These are phyloP conservation scores for Aspergillus leporis DNA, from an alignment of 495 filamentous ascomycete species.

Conservation along the genomic window DNA sequence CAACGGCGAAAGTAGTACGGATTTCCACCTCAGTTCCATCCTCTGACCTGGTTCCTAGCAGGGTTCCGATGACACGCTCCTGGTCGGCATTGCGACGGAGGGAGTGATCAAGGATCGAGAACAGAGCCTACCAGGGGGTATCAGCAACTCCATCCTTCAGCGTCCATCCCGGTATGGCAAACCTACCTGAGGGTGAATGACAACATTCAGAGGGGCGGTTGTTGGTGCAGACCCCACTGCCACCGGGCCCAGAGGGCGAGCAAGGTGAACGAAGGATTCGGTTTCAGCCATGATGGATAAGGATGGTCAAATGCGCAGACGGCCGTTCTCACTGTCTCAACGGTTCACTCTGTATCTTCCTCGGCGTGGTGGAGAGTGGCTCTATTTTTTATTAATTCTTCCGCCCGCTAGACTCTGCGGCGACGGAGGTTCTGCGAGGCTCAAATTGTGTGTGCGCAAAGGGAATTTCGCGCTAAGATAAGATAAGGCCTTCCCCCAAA, in stretches of 20 bases:
- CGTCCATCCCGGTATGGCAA: conserved; percentile 3
- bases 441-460: conserved; percentile 50
- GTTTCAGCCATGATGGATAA: conserved; percentile 73
- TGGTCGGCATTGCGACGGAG: conserved; percentile 85
- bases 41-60: conserved; percentile 88
- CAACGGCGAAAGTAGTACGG: conserved; percentile 92
- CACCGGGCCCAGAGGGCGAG: conserved; percentile 83
- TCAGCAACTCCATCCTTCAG: conserved; percentile 6
- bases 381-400: conserved; percentile 27
- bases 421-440: conserved; percentile 29
- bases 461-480: conserved; percentile 59
- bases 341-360: conserved; percentile 15
- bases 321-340: conserved; percentile 14
- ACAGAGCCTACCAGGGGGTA: conserved; percentile 65
- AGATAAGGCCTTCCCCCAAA: conserved; percentile 41
- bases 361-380: conserved; percentile 25
- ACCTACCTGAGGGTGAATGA: conserved; percentile 91
- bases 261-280: conserved; percentile 89
- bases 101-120: conserved; percentile 97
- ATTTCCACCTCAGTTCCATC: conserved; percentile 96
- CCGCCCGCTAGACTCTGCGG: conserved; percentile 24
- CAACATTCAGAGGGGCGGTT: conserved; percentile 86
- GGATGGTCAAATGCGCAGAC: conserved; percentile 2
- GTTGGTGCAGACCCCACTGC: conserved; percentile 74
- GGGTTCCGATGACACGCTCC: conserved; percentile 92